These are phyloP conservation scores for Chaetomiaceae sp. DNA, from an alignment of 2,329 filamentous ascomycete genomes.

Conservation along the genomic window DNA sequence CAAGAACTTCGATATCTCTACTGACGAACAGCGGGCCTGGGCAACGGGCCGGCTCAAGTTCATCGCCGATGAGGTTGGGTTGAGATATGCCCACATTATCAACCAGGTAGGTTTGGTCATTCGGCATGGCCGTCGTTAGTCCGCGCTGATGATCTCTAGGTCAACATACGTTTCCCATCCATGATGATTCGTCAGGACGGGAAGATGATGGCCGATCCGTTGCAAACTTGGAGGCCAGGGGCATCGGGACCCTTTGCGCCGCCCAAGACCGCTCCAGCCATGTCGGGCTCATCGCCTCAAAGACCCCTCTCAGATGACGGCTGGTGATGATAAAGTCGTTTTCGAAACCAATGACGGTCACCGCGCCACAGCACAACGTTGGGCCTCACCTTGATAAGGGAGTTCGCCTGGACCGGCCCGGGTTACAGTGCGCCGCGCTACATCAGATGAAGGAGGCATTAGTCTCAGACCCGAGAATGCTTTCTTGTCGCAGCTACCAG, in stretches of 20 bases:
- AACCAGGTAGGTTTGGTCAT: slow-evolving; percentile 41
- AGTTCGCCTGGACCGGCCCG: too few relatives aligned
- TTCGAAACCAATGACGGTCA: too few relatives aligned
- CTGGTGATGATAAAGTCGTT: too few relatives aligned
- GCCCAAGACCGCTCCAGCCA: background rate
- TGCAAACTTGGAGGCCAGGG: background rate
- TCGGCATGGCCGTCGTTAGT: slow-evolving; percentile 1
- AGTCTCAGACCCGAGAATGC: too few relatives aligned
- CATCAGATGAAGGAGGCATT: too few relatives aligned
- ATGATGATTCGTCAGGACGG: slow-evolving; percentile 55
- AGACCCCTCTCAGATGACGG: too few relatives aligned
- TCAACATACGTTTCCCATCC: slow-evolving; percentile 55
- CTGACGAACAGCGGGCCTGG: slow-evolving; percentile 54
- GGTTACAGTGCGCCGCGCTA: too few relatives aligned
- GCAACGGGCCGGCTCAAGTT: slow-evolving; percentile 47
- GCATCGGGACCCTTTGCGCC: background rate
- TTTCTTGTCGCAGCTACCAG: too few relatives aligned
- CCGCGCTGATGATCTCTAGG: slow-evolving; percentile 32
- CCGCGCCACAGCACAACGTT: too few relatives aligned
- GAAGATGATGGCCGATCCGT: slow-evolving; percentile 39
- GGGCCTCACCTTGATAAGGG: too few relatives aligned
- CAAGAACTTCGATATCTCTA: slow-evolving; percentile 52
- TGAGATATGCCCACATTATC: slow-evolving; percentile 54
- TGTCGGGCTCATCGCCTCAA: slow-evolving; percentile 10
- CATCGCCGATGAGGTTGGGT: slow-evolving; percentile 51